Base-by-base conservation (phyloP, 306 rosid species). In the Prosopis cineraria region DNA sequence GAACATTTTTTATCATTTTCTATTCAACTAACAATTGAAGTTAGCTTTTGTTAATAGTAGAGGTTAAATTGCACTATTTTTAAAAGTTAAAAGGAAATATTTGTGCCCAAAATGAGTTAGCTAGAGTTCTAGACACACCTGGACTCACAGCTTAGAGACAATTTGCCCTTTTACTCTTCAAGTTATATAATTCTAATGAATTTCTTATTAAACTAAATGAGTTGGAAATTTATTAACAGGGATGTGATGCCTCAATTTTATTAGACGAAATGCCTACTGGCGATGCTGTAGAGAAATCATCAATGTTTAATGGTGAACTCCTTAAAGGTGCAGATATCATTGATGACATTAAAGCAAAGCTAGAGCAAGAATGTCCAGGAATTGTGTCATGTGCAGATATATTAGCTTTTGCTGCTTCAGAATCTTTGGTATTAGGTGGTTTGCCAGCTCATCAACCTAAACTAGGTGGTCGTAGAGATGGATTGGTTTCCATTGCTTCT, bases 231-330 rank as follows among this genome's bases (percentile, higher is more conserved):
- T 47, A n/a, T n/a, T 7, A 66, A 45, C 77, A 93, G 98, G 98
- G 97, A 1, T 93, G 98, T n/a, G 98, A 93, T 80, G 91, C 90
- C 13, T 93, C 98, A 1, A 7, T 93, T 63, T 75, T 91, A 82
- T 66, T 93, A 75, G 98, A 91, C 66, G 20, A 33, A 7, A 13
- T 86, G 1, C 78, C 71, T 6, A 4, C 70, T 0, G 81, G 83
- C 1, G 87, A 85, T 2, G 58, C 37, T 0, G 90, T 90, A 7
- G 98, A 93, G 81, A 93, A 88, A 72, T 5, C 19, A 12, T 78
- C 97, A 11, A 12, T 69, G 16, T 77, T 78, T 14, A 91, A 88
- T 41, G 87, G 86, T 3, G 3, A 10, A 2, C 78, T 70, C 25
- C 73, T 93, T 3, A 83, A 78, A 68, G 97, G 94, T 0, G 16